These are phyloP conservation scores for Ganoderma leucocontextum DNA, from an alignment of 1,284 basidiomycete species.

Conservation along the genomic window DNA sequence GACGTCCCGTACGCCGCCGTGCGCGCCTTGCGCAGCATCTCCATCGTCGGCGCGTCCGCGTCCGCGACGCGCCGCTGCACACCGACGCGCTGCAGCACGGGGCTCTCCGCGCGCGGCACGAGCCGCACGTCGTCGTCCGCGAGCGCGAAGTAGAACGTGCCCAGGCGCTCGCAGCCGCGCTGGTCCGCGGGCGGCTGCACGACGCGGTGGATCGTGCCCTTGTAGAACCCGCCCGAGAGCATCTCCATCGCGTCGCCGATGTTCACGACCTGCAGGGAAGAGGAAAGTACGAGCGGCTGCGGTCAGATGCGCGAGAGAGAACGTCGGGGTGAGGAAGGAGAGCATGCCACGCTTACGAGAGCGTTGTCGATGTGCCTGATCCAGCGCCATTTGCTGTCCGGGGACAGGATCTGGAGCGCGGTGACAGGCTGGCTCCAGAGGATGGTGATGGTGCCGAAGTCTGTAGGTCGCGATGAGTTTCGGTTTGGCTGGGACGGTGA, in stretches of 20 bases:
- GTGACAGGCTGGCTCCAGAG: constrained; percentile 68
- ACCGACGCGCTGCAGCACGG: constrained; percentile 44
- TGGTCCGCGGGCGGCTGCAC: constrained; percentile 59
- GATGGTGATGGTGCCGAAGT: constrained; percentile 62
- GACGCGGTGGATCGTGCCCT: constrained; percentile 53
- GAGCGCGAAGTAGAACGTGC: constrained; percentile 52
- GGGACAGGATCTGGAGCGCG: constrained; percentile 61
- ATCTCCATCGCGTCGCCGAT: constrained; percentile 53
- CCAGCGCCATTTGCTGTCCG: constrained; percentile 65
- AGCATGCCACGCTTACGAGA: constrained; percentile 54
- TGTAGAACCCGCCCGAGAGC: constrained; percentile 55
- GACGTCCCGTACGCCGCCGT: constrained; percentile 46
- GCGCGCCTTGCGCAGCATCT: constrained; percentile 50
- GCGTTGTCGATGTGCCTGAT: constrained; percentile 66
- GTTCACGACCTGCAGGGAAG: constrained; percentile 46
- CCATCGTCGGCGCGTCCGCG: constrained; percentile 47
- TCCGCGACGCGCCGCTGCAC: constrained; percentile 44
- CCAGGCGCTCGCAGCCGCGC: constrained; percentile 48
- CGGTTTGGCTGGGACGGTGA: too few relatives aligned
- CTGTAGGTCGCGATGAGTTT: constrained; percentile 40
- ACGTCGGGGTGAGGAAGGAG: background rate
- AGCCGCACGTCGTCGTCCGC: constrained; percentile 44
- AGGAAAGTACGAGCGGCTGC: too few relatives aligned
- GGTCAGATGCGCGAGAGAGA: background rate
- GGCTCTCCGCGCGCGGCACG: constrained; percentile 40